These are phyloP conservation scores for Vigna radiata DNA, from an alignment of 306 rosid genomes.

Conservation along the genomic window DNA sequence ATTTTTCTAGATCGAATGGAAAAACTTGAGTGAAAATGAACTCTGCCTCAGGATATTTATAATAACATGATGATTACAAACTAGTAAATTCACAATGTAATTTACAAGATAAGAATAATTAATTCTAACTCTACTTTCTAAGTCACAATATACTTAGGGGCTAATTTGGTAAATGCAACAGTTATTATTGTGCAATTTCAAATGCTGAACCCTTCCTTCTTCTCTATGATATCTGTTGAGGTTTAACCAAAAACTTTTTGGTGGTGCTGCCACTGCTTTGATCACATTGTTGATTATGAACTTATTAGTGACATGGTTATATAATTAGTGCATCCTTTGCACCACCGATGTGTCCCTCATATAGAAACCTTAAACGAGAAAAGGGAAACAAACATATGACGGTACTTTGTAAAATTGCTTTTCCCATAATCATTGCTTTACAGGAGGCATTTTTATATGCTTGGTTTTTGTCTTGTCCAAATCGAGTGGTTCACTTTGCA, in stretches of 20 bases:
- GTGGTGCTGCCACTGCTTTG: slow-evolving; percentile 7
- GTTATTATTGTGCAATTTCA: slow-evolving; percentile 4
- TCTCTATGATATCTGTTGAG: neutral
- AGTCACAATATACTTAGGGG: neutral
- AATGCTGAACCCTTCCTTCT: neutral
- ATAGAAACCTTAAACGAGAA: neutral
- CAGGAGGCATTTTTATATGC: neutral
- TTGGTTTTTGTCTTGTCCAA: neutral
- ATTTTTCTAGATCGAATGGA: neutral
- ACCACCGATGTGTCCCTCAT: neutral
- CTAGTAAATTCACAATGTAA: neutral
- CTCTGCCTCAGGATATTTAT: neutral
- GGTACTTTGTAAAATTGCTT: neutral
- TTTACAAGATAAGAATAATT: neutral
- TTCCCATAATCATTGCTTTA: neutral
- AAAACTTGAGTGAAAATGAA: neutral
- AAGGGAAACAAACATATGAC: neutral
- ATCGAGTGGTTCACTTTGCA: neutral
- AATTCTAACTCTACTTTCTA: neutral
- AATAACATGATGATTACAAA: neutral
- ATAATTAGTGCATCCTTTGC: neutral
- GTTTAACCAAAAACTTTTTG: neutral
- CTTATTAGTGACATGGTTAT: neutral
- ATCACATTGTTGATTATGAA: neutral
- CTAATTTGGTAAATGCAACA: neutral